Base-by-base conservation (phyloP, 2,329 filamentous ascomycete species). In the Colletotrichum cuscutae region DNA sequence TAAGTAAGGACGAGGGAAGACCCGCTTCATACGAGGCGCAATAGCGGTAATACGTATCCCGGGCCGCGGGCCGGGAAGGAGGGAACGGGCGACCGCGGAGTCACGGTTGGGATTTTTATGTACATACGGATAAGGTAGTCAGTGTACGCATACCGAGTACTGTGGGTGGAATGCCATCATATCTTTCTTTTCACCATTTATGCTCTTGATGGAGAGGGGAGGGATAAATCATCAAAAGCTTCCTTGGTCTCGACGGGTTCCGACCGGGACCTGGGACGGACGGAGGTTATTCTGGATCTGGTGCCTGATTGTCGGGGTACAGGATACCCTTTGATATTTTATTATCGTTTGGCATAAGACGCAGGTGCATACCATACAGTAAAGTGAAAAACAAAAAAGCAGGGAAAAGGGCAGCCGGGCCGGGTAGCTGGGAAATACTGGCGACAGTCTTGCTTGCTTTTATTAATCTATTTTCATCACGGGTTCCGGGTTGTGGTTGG, bases 1-100 rank as follows among this genome's bases (percentile, higher is more conserved):
- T 30, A 30, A 30, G 8, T 9, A 30, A 30, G 52, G 11, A 30
- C 30, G 19, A 28, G 15, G 46, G 52, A 42, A 26, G 70, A 65
- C 61, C 70, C 70, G 70, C 70, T 70, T 57, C 66, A 70, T 72
- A 72, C 66, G 70, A 72, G 66, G 56, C 66, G 58, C 69, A 68
- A 68, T 64, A 54, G 58, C 59, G 37, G 13, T 19, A 42, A 42
- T 32, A 11, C 49, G 5, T 22, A n/a, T 22, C 19, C 42, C 42
- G 42, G 42, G 42, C 42, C 15, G 37, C 37, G 42, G 37, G 37
- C 37, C 37, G 37, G 35, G 35, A 15, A 15, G 35, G 35, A 15
- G 13, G 12, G 35, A 12, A 42, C 37, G 12, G 13, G 13, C 37
- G 13, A 15, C 37, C 37, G 37, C 37, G 12, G 37, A 37, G 1